Evolutionary conservation across 108 stramenopile species (phyloP), one percentile per base, ranked within the genome.

Genomic region (Cyclotella choctawhatcheeana): DNA sequence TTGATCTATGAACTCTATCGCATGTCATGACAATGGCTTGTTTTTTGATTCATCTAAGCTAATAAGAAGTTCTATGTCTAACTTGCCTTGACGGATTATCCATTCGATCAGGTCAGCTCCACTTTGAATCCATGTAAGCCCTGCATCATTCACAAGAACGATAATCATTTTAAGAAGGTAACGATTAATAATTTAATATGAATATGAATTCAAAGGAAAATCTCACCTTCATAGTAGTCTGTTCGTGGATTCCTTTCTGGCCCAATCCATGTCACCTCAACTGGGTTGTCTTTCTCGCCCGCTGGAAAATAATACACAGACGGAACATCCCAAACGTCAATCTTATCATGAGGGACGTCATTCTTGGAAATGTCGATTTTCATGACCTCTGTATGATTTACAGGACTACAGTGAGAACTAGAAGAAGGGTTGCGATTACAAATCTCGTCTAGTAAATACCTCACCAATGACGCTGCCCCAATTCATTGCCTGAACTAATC

Each of bases 291-390:
- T 35, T 85, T 79, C 55, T 75, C 64, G 14, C 54, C 50, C 18
- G 68, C 68, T 29, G 82, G 85, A 52, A 83, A 80, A 65, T 82
- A 85, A 53, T 82, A 85, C n/a, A 85, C 79, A 3, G 67, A 66
- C 21, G 85, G 85, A 12, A 85, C 30, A 54, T 72, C 74, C 64
- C 60, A 66, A 17, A 69, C 73, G 43, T 81, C 71, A 43, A 84
- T 18, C 29, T 76, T 59, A 16, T 67, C 65, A 45, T 79, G 71
- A 44, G 71, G 70, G 16, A 85, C 56, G 68, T 82, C 84, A 74
- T 85, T 85, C 35, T 79, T 70, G 1, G 85, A 69, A 12, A 85
- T 82, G 69, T 92, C 88, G 44, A 90, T 74, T 40, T 84, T 76
- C 51, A 67, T 69, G 3, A 90, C 71, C n/a, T n/a, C n/a, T n/a